Percentiles rank a stretch among this genome's conserved stretches.
These are phyloP conservation scores for Tulasnella sp. DNA, from an alignment of 768 basidiomycete species.

Conservation along the genomic window DNA sequence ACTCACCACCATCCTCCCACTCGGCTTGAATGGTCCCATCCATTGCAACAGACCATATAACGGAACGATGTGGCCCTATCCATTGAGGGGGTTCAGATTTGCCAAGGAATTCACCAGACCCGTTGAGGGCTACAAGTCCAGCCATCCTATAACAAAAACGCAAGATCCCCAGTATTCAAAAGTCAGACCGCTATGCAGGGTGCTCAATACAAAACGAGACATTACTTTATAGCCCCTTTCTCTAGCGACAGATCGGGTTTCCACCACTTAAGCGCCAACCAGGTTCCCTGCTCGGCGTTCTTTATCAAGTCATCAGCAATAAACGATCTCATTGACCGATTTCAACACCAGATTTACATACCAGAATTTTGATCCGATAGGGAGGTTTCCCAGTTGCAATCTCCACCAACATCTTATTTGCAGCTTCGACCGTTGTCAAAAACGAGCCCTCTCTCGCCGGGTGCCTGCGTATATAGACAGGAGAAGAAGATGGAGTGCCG, in stretches of 20 bases:
- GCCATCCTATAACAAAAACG: not conserved
- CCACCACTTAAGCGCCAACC: not conserved
- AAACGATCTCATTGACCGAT: no score
- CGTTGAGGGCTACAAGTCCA: not conserved
- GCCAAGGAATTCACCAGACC: not conserved
- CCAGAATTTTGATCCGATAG: not conserved
- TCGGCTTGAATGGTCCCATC: not conserved
- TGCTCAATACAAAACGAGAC: no score
- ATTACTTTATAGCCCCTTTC: not conserved
- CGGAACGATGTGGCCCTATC: not conserved
- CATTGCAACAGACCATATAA: not conserved
- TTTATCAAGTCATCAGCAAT: not conserved
- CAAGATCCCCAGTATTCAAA: no score
- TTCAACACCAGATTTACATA: not conserved
- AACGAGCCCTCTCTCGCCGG: not conserved
- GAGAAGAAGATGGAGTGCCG: not conserved
- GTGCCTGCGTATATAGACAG: not conserved
- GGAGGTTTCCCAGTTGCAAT: not conserved
- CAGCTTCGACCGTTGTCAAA: not conserved
- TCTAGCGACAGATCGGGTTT: not conserved
- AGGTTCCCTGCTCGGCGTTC: not conserved
- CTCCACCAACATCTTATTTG: not conserved
- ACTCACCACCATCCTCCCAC: not conserved
- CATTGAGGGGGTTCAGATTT: not conserved
- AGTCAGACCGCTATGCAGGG: no score